Conservation (phyloP, 2,329 filamentous ascomycete species). For the Fusarium siculi region DNA sequence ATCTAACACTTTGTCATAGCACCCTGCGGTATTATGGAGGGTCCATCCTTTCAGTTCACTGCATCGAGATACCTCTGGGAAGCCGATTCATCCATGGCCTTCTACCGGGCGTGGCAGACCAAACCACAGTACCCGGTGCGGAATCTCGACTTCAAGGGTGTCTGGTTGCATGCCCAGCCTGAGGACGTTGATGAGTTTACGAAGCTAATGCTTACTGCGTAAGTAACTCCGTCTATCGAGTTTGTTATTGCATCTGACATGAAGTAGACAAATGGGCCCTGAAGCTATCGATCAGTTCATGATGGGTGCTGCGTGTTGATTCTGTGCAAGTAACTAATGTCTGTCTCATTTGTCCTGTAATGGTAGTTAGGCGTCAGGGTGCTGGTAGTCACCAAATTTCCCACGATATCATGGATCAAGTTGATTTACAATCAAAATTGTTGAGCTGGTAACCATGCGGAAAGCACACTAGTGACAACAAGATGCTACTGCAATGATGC, state of each 20-base stretch:
- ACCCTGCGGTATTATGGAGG: slow-evolving; percentile 30
- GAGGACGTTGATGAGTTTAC: slow-evolving; percentile 55
- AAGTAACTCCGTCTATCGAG: slow-evolving; percentile 30
- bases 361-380: background rate
- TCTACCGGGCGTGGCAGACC: slow-evolving; percentile 57
- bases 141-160: slow-evolving; percentile 50
- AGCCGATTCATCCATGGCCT: slow-evolving; percentile 53
- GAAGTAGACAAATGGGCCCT: slow-evolving; percentile 48
- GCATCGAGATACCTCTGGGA: slow-evolving; percentile 58
- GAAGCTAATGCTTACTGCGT: slow-evolving; percentile 52
- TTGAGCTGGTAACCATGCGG: background rate
- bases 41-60: slow-evolving; percentile 44
- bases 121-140: slow-evolving; percentile 52
- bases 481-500: background rate
- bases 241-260: background rate
- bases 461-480: background rate
- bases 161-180: slow-evolving; percentile 51
- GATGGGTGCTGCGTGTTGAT: slow-evolving; percentile 43
- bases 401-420: background rate
- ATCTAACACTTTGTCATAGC: slow-evolving; percentile 22
- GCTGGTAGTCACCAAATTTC: background rate
- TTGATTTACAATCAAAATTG: background rate
- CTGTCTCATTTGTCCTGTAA: background rate
- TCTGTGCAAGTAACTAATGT: background rate
- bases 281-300: slow-evolving; percentile 53